These are phyloP conservation scores for Tricholoma bakamatsutake DNA, from an alignment of 768 basidiomycete genomes.

Conservation along the genomic window DNA sequence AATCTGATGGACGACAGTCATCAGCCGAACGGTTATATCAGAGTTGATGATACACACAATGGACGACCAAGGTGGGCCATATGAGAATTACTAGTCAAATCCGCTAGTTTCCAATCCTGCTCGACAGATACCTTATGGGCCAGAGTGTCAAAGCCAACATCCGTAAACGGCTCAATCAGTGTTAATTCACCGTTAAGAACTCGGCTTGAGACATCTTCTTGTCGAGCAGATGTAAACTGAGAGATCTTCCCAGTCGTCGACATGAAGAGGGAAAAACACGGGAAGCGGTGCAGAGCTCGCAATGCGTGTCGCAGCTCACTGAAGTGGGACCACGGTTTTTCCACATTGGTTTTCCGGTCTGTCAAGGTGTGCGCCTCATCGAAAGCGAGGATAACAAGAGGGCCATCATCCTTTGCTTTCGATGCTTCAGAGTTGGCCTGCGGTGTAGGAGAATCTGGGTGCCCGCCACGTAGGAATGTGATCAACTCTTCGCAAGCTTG, in stretches of 20 bases:
- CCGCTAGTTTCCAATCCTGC: neutral
- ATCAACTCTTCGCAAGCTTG: neutral
- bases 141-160: neutral
- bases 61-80: neutral
- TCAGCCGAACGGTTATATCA: too few relatives aligned
- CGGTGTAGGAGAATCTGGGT: neutral
- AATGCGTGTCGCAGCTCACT: neutral
- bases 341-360: neutral
- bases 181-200: neutral
- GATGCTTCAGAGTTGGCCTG: too few relatives aligned
- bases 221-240: neutral
- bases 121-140: neutral
- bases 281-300: neutral
- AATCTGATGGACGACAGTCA: too few relatives aligned
- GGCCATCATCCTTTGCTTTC: neutral
- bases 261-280: neutral
- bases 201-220: neutral
- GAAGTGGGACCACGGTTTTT: neutral
- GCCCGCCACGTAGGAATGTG: neutral
- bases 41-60: neutral
- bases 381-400: neutral
- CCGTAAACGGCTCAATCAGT: neutral
- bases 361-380: neutral
- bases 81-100: neutral
- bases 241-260: neutral